Percentiles rank a stretch among this genome's conserved stretches.
These are phyloP conservation scores for Xylaria flabelliformis DNA, from an alignment of 495 filamentous ascomycete genomes.

Conservation along the genomic window DNA sequence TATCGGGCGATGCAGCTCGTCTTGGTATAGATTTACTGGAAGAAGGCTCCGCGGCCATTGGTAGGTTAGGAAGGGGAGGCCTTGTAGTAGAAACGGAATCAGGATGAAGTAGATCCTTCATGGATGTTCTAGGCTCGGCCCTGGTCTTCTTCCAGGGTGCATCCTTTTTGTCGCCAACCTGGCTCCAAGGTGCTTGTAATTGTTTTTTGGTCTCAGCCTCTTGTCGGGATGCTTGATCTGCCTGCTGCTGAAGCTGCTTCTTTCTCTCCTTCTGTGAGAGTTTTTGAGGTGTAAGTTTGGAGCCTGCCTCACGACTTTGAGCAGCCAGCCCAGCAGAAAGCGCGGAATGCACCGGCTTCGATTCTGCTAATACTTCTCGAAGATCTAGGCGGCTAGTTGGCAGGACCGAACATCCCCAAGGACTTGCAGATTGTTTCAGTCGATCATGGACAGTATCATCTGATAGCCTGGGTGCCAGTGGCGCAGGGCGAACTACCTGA, in stretches of 20 bases:
- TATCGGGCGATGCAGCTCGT: conserved; percentile 62
- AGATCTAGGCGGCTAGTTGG: conserved; percentile 72
- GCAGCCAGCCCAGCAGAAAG: conserved; percentile 74
- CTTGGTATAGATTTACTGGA: conserved; percentile 41
- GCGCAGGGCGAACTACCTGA: conserved; percentile 9
- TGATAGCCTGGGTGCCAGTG: conserved; percentile 16
- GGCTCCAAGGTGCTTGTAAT: conserved; percentile 46
- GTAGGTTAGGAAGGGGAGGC: conserved; percentile 51
- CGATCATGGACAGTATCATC: conserved; percentile 15
- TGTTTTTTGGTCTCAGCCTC: conserved; percentile 48
- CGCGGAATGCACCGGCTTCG: conserved; percentile 68
- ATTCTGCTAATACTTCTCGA: conserved; percentile 83
- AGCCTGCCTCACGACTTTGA: conserved; percentile 48
- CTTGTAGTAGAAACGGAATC: conserved; percentile 56
- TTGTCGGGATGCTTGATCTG: conserved; percentile 62
- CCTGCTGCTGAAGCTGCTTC: conserved; percentile 73
- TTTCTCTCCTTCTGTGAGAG: conserved; percentile 92
- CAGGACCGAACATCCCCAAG: conserved; percentile 68
- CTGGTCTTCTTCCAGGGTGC: conserved; percentile 77
- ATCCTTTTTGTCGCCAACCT: conserved; percentile 47
- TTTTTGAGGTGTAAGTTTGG: conserved; percentile 55
- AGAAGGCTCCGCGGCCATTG: conserved; percentile 41
- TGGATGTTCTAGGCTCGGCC: conserved; percentile 40
- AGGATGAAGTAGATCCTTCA: conserved; percentile 39
- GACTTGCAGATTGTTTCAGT: conserved; percentile 44